Evolutionary conservation across 2,329 filamentous ascomycete species (phyloP).

Genomic region (Incumbomyces lentus): DNA sequence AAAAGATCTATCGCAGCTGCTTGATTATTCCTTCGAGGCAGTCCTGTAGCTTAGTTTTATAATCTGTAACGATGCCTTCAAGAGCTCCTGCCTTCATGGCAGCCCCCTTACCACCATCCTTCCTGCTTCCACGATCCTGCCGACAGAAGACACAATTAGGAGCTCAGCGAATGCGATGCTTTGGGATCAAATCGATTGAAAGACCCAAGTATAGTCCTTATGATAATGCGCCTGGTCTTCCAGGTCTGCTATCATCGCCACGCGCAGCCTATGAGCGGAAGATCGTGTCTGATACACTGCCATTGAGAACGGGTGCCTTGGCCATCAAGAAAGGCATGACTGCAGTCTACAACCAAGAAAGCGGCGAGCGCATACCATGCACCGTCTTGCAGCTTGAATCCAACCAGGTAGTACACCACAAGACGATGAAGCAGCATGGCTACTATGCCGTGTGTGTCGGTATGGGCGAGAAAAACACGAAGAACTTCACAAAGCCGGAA

Average conservation of each 20-base stretch:
- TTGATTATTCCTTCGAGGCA: too few species aligned
- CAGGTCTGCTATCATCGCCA: slow-evolving; percentile 42
- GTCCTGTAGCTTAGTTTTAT: too few species aligned
- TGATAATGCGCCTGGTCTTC: slow-evolving; percentile 40
- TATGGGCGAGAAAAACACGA: slow-evolving; percentile 59
- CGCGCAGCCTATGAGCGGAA: slow-evolving; percentile 51
- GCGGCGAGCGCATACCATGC: slow-evolving; percentile 68
- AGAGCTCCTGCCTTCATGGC: slow-evolving; percentile 12
- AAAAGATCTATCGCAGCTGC: too few species aligned
- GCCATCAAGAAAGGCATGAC: slow-evolving; percentile 95
- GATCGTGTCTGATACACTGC: slow-evolving; percentile 40
- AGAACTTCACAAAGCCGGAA: slow-evolving; percentile 70
- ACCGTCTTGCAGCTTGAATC: slow-evolving; percentile 90
- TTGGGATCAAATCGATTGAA: slow-evolving; percentile 50
- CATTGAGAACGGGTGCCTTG: slow-evolving; percentile 67
- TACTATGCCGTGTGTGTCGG: slow-evolving; percentile 94
- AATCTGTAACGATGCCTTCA: slow-evolving; percentile 14
- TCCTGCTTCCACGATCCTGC: slow-evolving; percentile 21
- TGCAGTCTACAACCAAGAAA: slow-evolving; percentile 67
- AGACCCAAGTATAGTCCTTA: slow-evolving; percentile 41
- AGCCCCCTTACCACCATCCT: slow-evolving; percentile 17
- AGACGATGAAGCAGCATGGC: slow-evolving; percentile 68
- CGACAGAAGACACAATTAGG: slow-evolving; percentile 12
- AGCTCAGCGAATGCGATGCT: slow-evolving; percentile 25
- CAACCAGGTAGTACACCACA: slow-evolving; percentile 79